These are phyloP conservation scores for Cornus controversa DNA, from an alignment of 148 eudicot species.

Conservation along the genomic window DNA sequence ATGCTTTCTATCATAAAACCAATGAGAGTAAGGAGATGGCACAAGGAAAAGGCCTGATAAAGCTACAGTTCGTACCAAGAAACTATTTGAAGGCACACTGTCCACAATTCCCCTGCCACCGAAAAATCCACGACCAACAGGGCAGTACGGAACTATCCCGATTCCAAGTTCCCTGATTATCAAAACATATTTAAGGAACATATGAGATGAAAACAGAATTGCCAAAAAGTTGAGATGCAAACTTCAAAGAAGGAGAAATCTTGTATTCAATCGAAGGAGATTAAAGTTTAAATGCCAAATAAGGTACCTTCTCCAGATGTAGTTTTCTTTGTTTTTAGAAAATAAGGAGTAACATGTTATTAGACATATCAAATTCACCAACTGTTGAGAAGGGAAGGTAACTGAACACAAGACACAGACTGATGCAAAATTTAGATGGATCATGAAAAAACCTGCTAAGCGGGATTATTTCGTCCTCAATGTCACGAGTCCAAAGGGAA, in stretches of 20 bases:
- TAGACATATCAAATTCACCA: too few relatives aligned
- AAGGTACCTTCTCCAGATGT: background rate
- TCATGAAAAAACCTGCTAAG: slow-evolving; percentile 52
- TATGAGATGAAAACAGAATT: background rate
- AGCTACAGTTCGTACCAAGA: slow-evolving; percentile 37
- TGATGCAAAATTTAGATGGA: background rate
- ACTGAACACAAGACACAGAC: background rate
- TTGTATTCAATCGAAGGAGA: background rate
- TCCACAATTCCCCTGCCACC: slow-evolving; percentile 74
- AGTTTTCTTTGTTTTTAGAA: slow-evolving; percentile 2
- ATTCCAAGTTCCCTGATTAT: slow-evolving; percentile 74
- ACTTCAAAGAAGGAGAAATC: too few relatives aligned
- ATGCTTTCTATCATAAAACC: background rate
- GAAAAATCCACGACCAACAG: slow-evolving; percentile 75
- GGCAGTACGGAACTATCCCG: slow-evolving; percentile 73
- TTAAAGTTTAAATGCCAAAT: background rate
- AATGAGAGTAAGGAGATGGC: background rate
- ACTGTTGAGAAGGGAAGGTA: background rate
- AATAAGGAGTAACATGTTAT: background rate
- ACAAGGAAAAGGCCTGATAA: background rate
- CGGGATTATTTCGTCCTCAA: slow-evolving; percentile 68
- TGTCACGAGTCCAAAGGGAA: slow-evolving; percentile 72
- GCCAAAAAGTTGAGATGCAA: background rate
- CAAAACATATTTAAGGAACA: background rate
- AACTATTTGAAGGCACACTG: slow-evolving; percentile 32